Evolutionary conservation across 768 basidiomycete species (phyloP).

Genomic region (Clavulina sp.): DNA sequence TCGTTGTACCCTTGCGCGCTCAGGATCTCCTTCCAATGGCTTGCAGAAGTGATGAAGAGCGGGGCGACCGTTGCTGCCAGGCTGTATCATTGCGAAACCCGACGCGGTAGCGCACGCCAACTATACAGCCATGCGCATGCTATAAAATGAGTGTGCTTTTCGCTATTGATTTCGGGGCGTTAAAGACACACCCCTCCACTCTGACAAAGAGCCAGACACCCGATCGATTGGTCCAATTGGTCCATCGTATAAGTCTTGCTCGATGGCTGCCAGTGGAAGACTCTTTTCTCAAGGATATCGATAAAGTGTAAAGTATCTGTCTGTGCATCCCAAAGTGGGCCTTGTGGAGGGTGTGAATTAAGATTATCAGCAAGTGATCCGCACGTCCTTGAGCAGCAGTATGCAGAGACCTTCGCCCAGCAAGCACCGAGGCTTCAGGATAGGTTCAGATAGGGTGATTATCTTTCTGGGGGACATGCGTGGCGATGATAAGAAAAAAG

Average conservation of each 20-base stretch:
- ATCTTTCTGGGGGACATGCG: too few species aligned
- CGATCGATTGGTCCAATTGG: constrained; percentile 35
- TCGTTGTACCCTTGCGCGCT: constrained; percentile 29
- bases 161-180: too few species aligned
- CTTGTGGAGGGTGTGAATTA: constrained; percentile 18
- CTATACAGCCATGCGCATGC: constrained; percentile 18
- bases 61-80: constrained; percentile 11
- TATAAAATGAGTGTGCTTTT: too few species aligned
- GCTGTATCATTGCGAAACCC: constrained; percentile 36
- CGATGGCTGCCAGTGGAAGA: constrained; percentile 12
- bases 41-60: constrained; percentile 27
- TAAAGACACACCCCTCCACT: constrained; percentile 28
- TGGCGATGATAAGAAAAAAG: too few species aligned
- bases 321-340: constrained; percentile 41
- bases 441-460: constrained; percentile 21
- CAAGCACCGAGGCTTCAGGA: constrained; percentile 35
- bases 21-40: constrained; percentile 32
- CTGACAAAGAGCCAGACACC: constrained; percentile 38
- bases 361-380: neutral
- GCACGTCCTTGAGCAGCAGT: neutral
- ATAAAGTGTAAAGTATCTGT: constrained; percentile 46
- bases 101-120: constrained; percentile 40
- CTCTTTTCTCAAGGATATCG: constrained; percentile 42
- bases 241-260: constrained; percentile 25
- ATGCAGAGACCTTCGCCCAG: constrained; percentile 41